A percentile compares a stretch with the other conserved stretches of the same genome.
These are phyloP conservation scores for Dactylellina cionopaga DNA, from an alignment of 2,329 filamentous ascomycete genomes.

Conservation along the genomic window DNA sequence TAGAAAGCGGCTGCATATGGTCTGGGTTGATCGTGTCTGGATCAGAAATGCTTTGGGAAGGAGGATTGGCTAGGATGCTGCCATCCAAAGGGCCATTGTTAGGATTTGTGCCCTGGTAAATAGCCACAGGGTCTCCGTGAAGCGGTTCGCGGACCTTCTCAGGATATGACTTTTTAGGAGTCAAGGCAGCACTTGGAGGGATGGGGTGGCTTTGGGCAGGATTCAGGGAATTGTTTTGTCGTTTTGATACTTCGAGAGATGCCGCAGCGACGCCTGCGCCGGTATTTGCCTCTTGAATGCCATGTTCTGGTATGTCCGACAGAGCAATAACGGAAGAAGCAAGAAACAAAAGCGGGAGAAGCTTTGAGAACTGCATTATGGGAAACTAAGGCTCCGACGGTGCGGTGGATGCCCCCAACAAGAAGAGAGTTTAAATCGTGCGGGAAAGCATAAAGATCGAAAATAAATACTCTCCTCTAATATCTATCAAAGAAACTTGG, in stretches of 20 bases:
- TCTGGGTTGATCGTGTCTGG: no score
- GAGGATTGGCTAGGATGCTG: no score
- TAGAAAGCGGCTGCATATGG: no score
- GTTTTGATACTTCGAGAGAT: not conserved
- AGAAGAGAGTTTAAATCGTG: not conserved
- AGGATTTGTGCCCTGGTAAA: not conserved
- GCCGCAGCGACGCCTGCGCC: conserved; percentile 8
- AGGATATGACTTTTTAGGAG: not conserved
- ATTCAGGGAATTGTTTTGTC: not conserved
- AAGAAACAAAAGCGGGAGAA: conserved; percentile 21
- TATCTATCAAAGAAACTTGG: conserved; percentile 22
- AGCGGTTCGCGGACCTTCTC: not conserved
- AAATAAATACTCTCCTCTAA: not conserved
- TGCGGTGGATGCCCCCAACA: not conserved
- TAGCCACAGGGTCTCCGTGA: no score
- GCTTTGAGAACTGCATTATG: conserved; percentile 11
- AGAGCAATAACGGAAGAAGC: conserved; percentile 7
- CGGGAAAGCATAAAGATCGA: not conserved
- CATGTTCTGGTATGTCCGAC: not conserved
- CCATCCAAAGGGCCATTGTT: no score
- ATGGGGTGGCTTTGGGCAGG: not conserved
- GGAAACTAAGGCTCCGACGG: not conserved
- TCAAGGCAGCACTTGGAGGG: not conserved
- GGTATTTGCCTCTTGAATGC: not conserved
- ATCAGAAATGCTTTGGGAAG: no score